phyloP scores from a whole-genome alignment of 2,329 filamentous ascomycete species.

The Trichothecium roseum region DNA sequence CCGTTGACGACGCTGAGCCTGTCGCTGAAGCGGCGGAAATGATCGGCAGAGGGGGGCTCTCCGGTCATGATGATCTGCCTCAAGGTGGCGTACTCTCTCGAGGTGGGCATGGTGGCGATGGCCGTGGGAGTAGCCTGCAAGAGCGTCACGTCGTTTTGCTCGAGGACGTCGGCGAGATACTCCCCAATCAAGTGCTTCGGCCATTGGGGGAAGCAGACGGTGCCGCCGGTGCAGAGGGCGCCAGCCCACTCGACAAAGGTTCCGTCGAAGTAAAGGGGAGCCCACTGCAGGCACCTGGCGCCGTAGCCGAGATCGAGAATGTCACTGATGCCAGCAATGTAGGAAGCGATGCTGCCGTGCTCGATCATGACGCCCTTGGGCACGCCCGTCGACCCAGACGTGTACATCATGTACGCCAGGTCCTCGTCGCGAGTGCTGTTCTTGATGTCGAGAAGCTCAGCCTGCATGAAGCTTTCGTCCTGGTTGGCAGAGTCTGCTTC shows the following conservation, averaged over 20 bases:
- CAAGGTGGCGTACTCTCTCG: slow-evolving; percentile 5
- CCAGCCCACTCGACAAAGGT: slow-evolving; percentile 8
- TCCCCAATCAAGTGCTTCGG: slow-evolving; percentile 1
- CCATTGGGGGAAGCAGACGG: slow-evolving; percentile 7
- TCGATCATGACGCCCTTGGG: slow-evolving; percentile 29
- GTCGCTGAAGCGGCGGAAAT: too few relatives aligned
- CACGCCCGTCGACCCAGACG: slow-evolving; percentile 14
- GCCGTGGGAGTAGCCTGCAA: slow-evolving; percentile 5
- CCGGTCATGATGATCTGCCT: slow-evolving; percentile 5
- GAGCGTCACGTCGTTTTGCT: slow-evolving; percentile 2
- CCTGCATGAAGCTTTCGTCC: neutral
- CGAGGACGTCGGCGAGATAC: slow-evolving; percentile 3
- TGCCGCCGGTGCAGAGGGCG: slow-evolving; percentile 8
- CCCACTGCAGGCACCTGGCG: too few relatives aligned
- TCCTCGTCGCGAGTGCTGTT: slow-evolving; percentile 4
- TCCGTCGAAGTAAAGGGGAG: slow-evolving; percentile 8
- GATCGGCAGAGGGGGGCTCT: slow-evolving; percentile 4
- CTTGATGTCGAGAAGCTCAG: slow-evolving; percentile 1
- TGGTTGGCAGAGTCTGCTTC: too few relatives aligned
- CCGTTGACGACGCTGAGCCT: slow-evolving; percentile 12
- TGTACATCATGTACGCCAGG: slow-evolving; percentile 20
- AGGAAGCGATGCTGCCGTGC: slow-evolving; percentile 7
- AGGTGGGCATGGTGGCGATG: slow-evolving; percentile 1
- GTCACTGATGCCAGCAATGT: slow-evolving; percentile 7
- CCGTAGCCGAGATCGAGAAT: neutral